A percentile compares a stretch with the other conserved stretches of the same genome.
Evolutionary conservation across 164 flowering plant species (phyloP).

Genomic region (Vitis cinerea): DNA sequence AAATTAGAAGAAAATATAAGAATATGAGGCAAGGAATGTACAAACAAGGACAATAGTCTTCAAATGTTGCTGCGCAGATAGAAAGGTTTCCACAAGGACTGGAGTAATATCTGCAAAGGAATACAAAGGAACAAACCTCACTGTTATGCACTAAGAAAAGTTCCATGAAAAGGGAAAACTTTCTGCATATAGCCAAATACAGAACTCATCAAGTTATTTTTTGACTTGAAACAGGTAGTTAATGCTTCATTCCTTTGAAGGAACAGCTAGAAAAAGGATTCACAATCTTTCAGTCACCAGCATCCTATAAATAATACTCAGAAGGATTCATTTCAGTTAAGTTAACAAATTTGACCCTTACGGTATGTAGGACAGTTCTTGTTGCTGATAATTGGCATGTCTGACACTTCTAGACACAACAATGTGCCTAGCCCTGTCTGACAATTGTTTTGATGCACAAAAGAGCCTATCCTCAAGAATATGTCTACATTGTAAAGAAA

Average conservation of each 20-base stretch:
- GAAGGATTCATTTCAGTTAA: too few relatives aligned
- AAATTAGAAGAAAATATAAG: background rate
- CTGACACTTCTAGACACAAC: too few relatives aligned
- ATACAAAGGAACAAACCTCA: background rate
- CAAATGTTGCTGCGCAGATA: conserved; percentile 28
- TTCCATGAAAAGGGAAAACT: too few relatives aligned
- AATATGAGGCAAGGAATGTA: conserved; percentile 57
- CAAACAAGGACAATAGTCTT: conserved; percentile 90
- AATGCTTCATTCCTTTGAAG: too few relatives aligned
- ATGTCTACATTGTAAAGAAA: too few relatives aligned
- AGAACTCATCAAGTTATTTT: background rate
- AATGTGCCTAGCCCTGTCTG: too few relatives aligned
- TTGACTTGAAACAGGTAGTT: background rate
- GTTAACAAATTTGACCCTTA: too few relatives aligned
- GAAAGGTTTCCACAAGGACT: conserved; percentile 39
- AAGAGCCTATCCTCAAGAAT: too few relatives aligned
- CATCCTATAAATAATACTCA: too few relatives aligned
- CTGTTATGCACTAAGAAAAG: background rate
- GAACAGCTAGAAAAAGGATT: background rate
- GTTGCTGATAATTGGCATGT: too few relatives aligned
- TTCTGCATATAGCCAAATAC: background rate
- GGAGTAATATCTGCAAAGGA: conserved; percentile 39
- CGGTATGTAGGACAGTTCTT: too few relatives aligned
- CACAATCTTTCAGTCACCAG: background rate
- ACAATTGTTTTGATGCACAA: too few relatives aligned